Percentiles rank a stretch among this genome's conserved stretches.
phyloP scores from a whole-genome alignment of 352 stramenopile genomes.

The Phytophthora boehmeriae region DNA sequence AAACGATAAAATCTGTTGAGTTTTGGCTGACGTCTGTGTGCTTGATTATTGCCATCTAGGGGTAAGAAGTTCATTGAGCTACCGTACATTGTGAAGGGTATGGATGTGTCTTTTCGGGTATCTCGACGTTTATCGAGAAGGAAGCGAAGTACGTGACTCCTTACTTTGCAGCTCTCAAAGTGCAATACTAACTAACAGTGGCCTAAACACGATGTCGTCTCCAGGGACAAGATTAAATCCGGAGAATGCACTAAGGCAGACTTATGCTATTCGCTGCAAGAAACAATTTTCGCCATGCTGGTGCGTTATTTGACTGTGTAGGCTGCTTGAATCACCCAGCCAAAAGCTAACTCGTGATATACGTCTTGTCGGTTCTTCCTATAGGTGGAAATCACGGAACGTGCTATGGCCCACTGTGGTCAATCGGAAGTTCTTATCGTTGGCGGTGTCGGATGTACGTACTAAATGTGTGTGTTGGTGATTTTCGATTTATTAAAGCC shows the following conservation, averaged over 20 bases:
- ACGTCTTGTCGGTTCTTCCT: background rate
- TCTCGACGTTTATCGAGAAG: constrained; percentile 98
- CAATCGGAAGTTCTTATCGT: constrained; percentile 98
- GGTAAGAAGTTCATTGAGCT: constrained; percentile 94
- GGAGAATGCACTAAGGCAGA: constrained; percentile 95
- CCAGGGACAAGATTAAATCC: constrained; percentile 76
- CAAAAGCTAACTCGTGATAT: background rate
- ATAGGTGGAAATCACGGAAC: constrained; percentile 98
- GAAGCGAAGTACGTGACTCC: constrained; percentile 71
- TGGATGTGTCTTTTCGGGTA: constrained; percentile 99
- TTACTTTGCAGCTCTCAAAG: background rate
- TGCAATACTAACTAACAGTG: constrained; percentile 6
- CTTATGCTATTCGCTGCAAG: constrained; percentile 99
- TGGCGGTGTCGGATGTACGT: constrained; percentile 98
- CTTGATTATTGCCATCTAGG: constrained; percentile 30
- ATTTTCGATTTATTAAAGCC: too few species aligned
- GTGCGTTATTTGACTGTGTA: constrained; percentile 33
- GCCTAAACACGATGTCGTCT: background rate
- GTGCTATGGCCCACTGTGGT: constrained; percentile 99
- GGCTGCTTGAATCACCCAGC: background rate
- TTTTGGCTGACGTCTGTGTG: background rate
- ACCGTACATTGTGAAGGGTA: constrained; percentile 99
- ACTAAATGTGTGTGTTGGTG: too few species aligned
- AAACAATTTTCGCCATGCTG: constrained; percentile 99
- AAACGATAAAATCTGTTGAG: background rate